Percentiles rank a stretch among this genome's conserved stretches.
These are phyloP conservation scores for Ogataea ramenticola DNA, from an alignment of 805 yeast genomes.

Conservation along the genomic window DNA sequence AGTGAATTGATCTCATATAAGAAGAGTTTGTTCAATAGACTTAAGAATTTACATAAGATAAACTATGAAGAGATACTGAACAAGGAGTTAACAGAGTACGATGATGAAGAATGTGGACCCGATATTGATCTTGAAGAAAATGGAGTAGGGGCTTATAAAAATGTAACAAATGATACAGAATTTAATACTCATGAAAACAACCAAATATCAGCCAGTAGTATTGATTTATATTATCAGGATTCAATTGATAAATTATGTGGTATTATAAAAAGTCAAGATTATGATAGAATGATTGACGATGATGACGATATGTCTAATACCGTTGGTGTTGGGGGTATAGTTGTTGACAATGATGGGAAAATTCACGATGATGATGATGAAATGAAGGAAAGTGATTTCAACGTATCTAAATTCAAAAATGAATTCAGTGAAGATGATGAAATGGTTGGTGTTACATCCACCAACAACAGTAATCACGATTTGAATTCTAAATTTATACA, in stretches of 20 bases:
- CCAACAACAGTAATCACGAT: background rate
- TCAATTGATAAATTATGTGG: background rate
- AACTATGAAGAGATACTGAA: too few species aligned
- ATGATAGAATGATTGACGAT: background rate
- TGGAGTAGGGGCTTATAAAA: background rate
- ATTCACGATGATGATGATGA: background rate
- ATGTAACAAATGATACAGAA: background rate
- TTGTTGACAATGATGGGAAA: background rate
- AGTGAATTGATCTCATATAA: too few species aligned
- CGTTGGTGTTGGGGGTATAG: background rate
- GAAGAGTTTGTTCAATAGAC: conserved; percentile 3
- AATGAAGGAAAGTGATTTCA: background rate
- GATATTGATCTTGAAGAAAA: conserved; percentile 8
- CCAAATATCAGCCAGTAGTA: background rate
- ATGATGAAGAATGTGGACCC: conserved; percentile 11
- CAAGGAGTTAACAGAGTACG: background rate
- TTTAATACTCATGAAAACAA: background rate
- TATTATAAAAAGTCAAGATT: background rate
- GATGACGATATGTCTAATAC: background rate
- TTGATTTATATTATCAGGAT: background rate
- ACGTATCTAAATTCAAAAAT: background rate
- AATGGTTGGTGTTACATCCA: background rate
- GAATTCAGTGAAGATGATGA: background rate
- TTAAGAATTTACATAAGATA: background rate
- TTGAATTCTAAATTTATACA: background rate